A percentile compares a stretch with the other conserved stretches of the same genome.
phyloP scores from a whole-genome alignment of 2,329 filamentous ascomycete species.

The Clonostachys rosea region DNA sequence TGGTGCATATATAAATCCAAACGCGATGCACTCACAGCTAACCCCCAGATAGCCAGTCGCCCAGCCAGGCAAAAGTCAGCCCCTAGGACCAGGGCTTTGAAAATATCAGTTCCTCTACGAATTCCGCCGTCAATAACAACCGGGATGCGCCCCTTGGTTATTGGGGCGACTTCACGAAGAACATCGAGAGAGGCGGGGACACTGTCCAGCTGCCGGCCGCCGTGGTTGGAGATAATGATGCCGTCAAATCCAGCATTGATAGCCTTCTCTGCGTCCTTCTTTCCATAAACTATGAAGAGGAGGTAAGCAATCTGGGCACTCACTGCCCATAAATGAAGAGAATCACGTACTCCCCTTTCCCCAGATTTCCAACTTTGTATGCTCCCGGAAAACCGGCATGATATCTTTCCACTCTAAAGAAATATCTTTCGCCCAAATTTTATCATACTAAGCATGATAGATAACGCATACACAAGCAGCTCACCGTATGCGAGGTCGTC shows the following conservation, averaged over 20 bases:
- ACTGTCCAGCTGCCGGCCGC: slow-evolving; percentile 8
- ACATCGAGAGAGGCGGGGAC: slow-evolving; percentile 9
- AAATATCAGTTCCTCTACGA: slow-evolving; percentile 9
- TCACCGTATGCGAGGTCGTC: too few relatives aligned
- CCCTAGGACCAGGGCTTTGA: slow-evolving; percentile 18
- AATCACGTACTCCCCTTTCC: not conserved
- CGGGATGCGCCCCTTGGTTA: not conserved
- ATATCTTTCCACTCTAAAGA: slow-evolving; percentile 34
- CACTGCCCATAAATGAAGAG: slow-evolving; percentile 26
- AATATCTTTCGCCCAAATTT: slow-evolving; percentile 24
- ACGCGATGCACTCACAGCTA: not conserved
- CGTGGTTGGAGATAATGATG: slow-evolving; percentile 13
- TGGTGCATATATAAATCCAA: not conserved
- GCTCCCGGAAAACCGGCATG: slow-evolving; percentile 39
- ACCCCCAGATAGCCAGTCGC: slow-evolving; percentile 13
- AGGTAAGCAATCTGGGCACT: not conserved
- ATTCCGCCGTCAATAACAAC: slow-evolving; percentile 3
- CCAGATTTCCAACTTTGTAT: slow-evolving; percentile 42
- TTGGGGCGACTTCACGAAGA: slow-evolving; percentile 2
- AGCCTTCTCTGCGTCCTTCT: slow-evolving; percentile 10
- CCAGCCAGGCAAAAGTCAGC: slow-evolving; percentile 23
- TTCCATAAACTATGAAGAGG: slow-evolving; percentile 3
- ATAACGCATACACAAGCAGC: too few relatives aligned
- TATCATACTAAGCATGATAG: too few relatives aligned
- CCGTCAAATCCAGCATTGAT: slow-evolving; percentile 9